Percentiles rank a stretch among this genome's conserved stretches.
Evolutionary conservation across 306 rosid genomes (phyloP).

Genomic region (Prunus mira): DNA sequence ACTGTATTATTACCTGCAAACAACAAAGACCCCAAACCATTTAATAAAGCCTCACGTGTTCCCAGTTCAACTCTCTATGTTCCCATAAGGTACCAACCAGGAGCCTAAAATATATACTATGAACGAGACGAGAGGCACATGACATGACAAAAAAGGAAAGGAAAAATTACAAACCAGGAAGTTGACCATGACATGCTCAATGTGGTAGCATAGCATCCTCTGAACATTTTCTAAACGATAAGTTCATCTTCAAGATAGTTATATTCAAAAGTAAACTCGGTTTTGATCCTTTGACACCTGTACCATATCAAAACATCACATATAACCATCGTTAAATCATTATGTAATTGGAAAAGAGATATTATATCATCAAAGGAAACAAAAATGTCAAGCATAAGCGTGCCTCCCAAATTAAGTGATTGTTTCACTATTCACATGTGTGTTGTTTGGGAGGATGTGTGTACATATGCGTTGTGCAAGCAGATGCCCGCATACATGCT

Average conservation of each 20-base stretch:
- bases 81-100: too few relatives aligned
- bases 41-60: too few relatives aligned
- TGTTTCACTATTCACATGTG: background rate
- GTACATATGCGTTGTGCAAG: too few relatives aligned
- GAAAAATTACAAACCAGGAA: too few relatives aligned
- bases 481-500: too few relatives aligned
- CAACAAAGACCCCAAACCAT: too few relatives aligned
- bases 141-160: too few relatives aligned
- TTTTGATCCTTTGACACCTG: conserved; percentile 99
- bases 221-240: conserved; percentile 50
- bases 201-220: conserved; percentile 5
- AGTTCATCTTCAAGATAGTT: conserved; percentile 95
- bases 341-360: background rate
- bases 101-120: too few relatives aligned
- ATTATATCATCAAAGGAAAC: background rate
- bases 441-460: background rate
- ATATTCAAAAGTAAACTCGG: conserved; percentile 90
- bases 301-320: conserved; percentile 20
- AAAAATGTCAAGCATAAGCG: background rate
- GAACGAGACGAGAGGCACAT: too few relatives aligned
- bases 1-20: too few relatives aligned
- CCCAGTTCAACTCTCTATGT: too few relatives aligned
- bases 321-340: background rate
- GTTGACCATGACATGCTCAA: background rate
- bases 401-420: background rate